Conservation (phyloP, 441 rosid genomes). For the Rhodomyrtus psidioides region DNA sequence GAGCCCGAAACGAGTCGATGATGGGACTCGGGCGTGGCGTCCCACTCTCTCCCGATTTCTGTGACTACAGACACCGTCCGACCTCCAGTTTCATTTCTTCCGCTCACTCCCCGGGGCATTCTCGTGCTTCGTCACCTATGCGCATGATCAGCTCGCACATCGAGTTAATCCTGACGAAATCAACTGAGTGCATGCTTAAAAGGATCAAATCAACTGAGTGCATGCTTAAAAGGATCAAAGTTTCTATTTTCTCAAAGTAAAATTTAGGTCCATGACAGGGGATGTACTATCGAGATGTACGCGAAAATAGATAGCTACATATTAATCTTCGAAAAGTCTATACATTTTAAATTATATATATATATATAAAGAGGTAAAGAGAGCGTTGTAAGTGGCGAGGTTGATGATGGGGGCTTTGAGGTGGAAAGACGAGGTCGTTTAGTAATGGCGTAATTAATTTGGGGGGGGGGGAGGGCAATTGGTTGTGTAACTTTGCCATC, state of each 20-base stretch:
- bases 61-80: not conserved
- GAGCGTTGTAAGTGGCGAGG: not conserved
- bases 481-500: not conserved
- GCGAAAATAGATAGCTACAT: not conserved
- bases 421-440: not conserved
- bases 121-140: constrained; percentile 14
- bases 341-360: not conserved
- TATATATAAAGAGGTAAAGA: not conserved
- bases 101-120: not conserved
- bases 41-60: not conserved
- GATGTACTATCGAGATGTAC: not conserved
- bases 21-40: not conserved
- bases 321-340: not conserved
- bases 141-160: not conserved
- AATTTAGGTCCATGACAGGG: not conserved
- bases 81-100: constrained; percentile 10
- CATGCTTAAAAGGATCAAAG: not conserved
- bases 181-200: too few relatives aligned
- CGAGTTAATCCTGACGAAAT: not conserved
- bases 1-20: not conserved
- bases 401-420: not conserved
- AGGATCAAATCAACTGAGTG: too few relatives aligned
- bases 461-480: too few relatives aligned
- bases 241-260: not conserved
- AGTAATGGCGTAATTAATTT: constrained; percentile 9